Evolutionary conservation across 179 eudicot genomes (phyloP).

Genomic region (Spinacia oleracea): DNA sequence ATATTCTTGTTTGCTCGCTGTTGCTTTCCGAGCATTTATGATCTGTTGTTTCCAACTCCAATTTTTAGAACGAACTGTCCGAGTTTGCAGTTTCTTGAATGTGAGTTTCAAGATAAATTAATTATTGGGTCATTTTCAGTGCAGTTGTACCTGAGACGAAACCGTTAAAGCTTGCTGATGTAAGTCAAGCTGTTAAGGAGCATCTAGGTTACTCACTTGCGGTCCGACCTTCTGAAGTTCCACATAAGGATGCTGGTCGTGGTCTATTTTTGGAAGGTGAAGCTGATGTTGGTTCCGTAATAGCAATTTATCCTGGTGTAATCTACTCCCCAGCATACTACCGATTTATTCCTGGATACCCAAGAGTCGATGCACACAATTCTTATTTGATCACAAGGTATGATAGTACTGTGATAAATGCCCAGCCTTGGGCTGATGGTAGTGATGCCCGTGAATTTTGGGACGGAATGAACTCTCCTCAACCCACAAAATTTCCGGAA

Average conservation of each 20-base stretch:
- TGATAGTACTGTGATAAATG: slow-evolving; percentile 87
- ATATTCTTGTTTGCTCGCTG: neutral
- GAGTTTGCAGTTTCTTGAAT: neutral
- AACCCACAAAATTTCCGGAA: slow-evolving; percentile 23
- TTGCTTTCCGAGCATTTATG: neutral
- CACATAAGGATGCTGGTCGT: slow-evolving; percentile 85
- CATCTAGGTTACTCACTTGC: slow-evolving; percentile 73
- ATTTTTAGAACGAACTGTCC: neutral
- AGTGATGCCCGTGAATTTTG: slow-evolving; percentile 69
- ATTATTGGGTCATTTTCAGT: slow-evolving; percentile 45
- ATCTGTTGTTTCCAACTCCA: neutral
- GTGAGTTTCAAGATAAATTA: slow-evolving; percentile 8
- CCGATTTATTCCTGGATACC: slow-evolving; percentile 90
- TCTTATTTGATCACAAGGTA: slow-evolving; percentile 85
- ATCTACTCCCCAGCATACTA: slow-evolving; percentile 86
- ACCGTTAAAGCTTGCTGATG: slow-evolving; percentile 55
- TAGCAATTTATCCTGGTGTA: slow-evolving; percentile 96
- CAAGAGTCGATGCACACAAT: slow-evolving; percentile 71
- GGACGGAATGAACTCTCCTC: slow-evolving; percentile 46
- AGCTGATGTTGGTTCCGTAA: slow-evolving; percentile 80
- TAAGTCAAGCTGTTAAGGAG: slow-evolving; percentile 58
- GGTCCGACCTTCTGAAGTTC: slow-evolving; percentile 69
- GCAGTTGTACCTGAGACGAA: slow-evolving; percentile 71
- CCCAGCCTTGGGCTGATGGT: slow-evolving; percentile 90
- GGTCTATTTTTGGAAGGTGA: slow-evolving; percentile 83